These are phyloP conservation scores for Lentinula raphanica DNA, from an alignment of 768 basidiomycete genomes.

Conservation along the genomic window DNA sequence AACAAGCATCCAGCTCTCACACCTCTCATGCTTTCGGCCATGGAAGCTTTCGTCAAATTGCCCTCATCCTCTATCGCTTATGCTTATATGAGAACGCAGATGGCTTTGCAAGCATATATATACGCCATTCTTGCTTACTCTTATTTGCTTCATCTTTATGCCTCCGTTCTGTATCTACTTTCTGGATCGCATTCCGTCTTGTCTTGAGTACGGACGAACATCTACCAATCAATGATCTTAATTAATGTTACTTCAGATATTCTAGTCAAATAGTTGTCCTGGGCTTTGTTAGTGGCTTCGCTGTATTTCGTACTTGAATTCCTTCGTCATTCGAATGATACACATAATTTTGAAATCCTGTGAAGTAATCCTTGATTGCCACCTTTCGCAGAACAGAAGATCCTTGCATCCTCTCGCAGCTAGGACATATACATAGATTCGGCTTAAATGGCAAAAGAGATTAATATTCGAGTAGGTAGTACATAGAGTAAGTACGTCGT, in stretches of 20 bases:
- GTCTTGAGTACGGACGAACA: neutral
- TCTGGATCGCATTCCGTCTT: neutral
- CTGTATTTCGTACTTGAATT: neutral
- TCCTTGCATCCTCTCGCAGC: too few relatives aligned
- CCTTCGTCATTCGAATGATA: too few relatives aligned
- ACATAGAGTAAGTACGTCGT: too few relatives aligned
- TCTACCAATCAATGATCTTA: neutral
- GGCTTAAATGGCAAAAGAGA: too few relatives aligned
- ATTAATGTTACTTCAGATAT: neutral
- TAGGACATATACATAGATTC: too few relatives aligned
- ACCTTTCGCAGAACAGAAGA: too few relatives aligned
- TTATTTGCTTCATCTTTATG: conserved; percentile 4
- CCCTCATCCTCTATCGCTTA: neutral
- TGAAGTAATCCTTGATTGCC: too few relatives aligned
- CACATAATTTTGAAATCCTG: too few relatives aligned
- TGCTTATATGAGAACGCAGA: neutral
- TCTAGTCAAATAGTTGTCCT: neutral
- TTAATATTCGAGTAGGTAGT: too few relatives aligned
- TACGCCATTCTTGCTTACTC: neutral
- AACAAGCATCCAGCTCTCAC: neutral
- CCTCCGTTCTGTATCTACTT: neutral
- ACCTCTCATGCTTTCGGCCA: neutral
- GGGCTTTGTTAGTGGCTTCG: neutral
- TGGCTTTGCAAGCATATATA: neutral
- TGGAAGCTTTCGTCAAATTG: neutral